Evolutionary conservation across 2,329 filamentous ascomycete genomes (phyloP).

Genomic region (Fusarium domesticum): DNA sequence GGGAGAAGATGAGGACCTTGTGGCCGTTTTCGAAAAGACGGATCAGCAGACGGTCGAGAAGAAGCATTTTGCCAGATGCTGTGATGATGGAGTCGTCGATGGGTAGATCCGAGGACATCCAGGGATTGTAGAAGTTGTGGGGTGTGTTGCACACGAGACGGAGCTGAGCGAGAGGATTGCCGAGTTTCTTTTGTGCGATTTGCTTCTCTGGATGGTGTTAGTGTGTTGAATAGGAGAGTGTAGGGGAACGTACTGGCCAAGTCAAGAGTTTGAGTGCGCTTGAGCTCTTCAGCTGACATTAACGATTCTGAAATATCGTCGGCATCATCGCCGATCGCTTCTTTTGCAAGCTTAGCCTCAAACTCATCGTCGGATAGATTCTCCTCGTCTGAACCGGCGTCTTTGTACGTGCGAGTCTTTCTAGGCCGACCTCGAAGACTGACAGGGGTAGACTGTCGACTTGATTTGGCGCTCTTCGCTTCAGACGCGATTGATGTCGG

Average conservation of each 20-base stretch:
- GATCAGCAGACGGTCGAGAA: conserved; percentile 82
- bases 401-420: conserved; percentile 47
- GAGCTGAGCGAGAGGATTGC: conserved; percentile 89
- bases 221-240: accelerated
- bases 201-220: conserved; percentile 62
- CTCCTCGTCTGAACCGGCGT: conserved; percentile 59
- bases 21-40: conserved; percentile 70
- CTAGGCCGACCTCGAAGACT: conserved; percentile 51
- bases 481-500: conserved; percentile 34
- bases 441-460: conserved; percentile 69
- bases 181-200: conserved; percentile 85
- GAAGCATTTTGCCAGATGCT: conserved; percentile 90
- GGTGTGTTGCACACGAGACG: conserved; percentile 90
- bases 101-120: conserved; percentile 57
- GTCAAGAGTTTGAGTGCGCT: conserved; percentile 66
- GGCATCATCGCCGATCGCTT: conserved; percentile 46
- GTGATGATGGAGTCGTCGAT: conserved; percentile 81
- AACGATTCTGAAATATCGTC: conserved; percentile 29
- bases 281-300: conserved; percentile 56
- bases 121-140: conserved; percentile 96
- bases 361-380: conserved; percentile 78
- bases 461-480: conserved; percentile 72
- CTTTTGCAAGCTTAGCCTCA: conserved; percentile 70
- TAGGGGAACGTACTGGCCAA: conserved; percentile 63
- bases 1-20: conserved; percentile 93